Base-by-base conservation (phyloP, 495 filamentous ascomycete species). In the Poronia punctata region DNA sequence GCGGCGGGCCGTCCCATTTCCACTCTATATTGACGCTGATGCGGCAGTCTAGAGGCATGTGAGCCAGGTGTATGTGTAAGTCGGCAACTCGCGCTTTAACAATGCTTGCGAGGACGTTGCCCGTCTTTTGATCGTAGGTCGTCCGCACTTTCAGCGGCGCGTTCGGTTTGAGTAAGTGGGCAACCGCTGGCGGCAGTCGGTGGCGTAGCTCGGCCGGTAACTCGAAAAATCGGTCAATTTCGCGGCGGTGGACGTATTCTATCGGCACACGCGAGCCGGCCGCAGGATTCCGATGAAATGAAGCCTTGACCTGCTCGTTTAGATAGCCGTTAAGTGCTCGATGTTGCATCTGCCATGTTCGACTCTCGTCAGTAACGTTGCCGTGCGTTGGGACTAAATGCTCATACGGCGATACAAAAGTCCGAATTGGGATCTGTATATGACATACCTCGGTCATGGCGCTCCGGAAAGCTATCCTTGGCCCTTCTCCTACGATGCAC, bases 11-110 rank as follows among this genome's bases (percentile, higher is more conserved):
- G n/a, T 80, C 72, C 62, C 80, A 90, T 33, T 79, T 75, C 78
- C 87, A 87, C 74, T 97, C 90, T 5, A 95, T 69, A 51, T 89
- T 95, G 49, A 95, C 75, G 48, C 84, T 89, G 46, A 97, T 78
- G 15, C 90, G 80, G 67, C 83, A 93, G 58, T 95, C 90, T 29
- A 95, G 79, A 3, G 71, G 68, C 10, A 70, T 75, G 23, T 67
- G 61, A 1, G 90, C 88, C 43, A 83, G 81, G 61, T 79, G 80
- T 7, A 95, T 71, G 46, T 89, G 81, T 6, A 92, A 59, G 59
- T 97, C 86, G 22, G 82, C 82, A n/a, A 97, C 62, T 20, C 86
- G 76, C 16, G 76, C 79, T 69, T 97, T 97, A 55, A 97, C 74
- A 31, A 97, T 95, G 57, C 84, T 87, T 22, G 82, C 86, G 7